phyloP scores from a whole-genome alignment of 1,284 basidiomycete genomes.

The Ganoderma lingzhi region DNA sequence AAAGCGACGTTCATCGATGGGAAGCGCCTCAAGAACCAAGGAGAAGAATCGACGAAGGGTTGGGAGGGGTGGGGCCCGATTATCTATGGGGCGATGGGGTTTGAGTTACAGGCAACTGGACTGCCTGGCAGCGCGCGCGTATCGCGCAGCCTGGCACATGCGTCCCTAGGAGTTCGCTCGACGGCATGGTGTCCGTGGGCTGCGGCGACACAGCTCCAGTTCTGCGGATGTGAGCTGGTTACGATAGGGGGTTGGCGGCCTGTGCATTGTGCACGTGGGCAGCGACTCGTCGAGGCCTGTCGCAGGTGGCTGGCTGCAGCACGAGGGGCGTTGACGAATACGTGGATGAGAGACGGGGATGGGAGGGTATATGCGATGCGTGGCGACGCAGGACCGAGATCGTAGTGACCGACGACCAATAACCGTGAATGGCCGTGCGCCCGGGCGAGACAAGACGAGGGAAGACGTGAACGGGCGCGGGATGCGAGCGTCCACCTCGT shows the following conservation, averaged over 20 bases:
- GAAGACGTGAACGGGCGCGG: slow-evolving; percentile 21
- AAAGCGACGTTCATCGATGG: slow-evolving; percentile 10
- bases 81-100: not conserved
- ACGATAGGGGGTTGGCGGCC: slow-evolving; percentile 8
- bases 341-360: slow-evolving; percentile 4
- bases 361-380: slow-evolving; percentile 15
- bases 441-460: slow-evolving; percentile 25
- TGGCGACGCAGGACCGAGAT: slow-evolving; percentile 29
- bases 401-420: slow-evolving; percentile 31
- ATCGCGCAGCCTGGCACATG: slow-evolving; percentile 7
- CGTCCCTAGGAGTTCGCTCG: not conserved
- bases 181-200: not conserved
- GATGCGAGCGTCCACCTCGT: slow-evolving; percentile 24
- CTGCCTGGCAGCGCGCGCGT: slow-evolving; percentile 8
- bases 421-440: slow-evolving; percentile 23
- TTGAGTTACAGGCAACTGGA: slow-evolving; percentile 8
- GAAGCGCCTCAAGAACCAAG: slow-evolving; percentile 6
- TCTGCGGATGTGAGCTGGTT: slow-evolving; percentile 1
- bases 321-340: slow-evolving; percentile 16
- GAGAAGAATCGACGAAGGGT: not conserved
- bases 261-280: not conserved
- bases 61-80: not conserved
- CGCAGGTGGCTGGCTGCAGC: not conserved
- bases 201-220: not conserved
- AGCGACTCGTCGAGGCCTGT: slow-evolving; percentile 10